Evolutionary conservation across 2,329 filamentous ascomycete genomes (phyloP).

Genomic region (Paecilomyces niveus): DNA sequence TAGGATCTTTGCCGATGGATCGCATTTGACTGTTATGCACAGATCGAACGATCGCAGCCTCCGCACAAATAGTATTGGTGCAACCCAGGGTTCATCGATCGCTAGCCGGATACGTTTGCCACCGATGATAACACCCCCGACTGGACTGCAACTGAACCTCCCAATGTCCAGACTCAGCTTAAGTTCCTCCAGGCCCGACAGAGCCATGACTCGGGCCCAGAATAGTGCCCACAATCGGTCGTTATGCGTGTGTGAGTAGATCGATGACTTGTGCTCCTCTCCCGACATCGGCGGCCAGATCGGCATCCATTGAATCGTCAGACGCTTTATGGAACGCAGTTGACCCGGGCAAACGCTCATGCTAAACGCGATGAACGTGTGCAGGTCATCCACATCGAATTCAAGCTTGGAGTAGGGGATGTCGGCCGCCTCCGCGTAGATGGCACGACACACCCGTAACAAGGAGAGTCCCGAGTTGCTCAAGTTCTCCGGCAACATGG

Average conservation of each 20-base stretch:
- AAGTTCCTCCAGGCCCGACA: constrained; percentile 14
- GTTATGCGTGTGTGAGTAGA: constrained; percentile 31
- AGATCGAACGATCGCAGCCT: constrained; percentile 24
- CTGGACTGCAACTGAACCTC: constrained; percentile 16
- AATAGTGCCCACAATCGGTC: constrained; percentile 25
- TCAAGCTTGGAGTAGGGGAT: constrained; percentile 20
- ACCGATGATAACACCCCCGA: constrained; percentile 9
- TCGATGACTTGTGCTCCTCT: constrained; percentile 20
- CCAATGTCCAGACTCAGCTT: constrained; percentile 24
- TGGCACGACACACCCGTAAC: constrained; percentile 25
- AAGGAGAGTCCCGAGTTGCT: constrained; percentile 17
- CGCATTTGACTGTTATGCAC: constrained; percentile 26
- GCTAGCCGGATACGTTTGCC: constrained; percentile 18
- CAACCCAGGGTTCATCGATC: constrained; percentile 21
- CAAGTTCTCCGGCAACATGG: constrained; percentile 15
- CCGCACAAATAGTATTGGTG: constrained; percentile 20
- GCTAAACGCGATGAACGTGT: constrained; percentile 29
- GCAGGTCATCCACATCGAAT: constrained; percentile 31
- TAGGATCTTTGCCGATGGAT: constrained; percentile 17
- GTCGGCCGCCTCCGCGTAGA: constrained; percentile 25
- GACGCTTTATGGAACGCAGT: constrained; percentile 11
- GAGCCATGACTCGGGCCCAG: constrained; percentile 18
- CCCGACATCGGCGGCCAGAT: constrained; percentile 28
- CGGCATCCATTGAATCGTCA: constrained; percentile 28
- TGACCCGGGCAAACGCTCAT: constrained; percentile 12